Base-by-base conservation (phyloP, 108 stramenopile genomes). In the Phaeodactylum tricornutum region DNA sequence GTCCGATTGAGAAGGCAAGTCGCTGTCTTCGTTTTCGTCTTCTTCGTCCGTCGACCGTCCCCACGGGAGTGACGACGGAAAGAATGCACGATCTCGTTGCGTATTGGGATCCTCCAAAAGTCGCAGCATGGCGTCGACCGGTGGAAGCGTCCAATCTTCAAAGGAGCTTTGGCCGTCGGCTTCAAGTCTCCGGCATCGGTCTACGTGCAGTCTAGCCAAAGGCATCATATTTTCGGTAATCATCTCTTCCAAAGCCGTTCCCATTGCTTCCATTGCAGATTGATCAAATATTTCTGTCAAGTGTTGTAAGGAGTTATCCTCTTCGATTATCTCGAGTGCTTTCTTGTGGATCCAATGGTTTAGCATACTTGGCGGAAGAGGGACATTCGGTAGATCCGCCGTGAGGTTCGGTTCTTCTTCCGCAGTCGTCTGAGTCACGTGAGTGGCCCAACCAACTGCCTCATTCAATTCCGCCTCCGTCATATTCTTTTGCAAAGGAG, bases 161-260 rank as follows among this genome's bases (percentile, higher is more conserved):
- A 57, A 64, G 4, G 43, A 23, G 20, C 54, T 35, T 11, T 27
- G 31, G 20, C 7, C 29, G 19, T 23, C 9, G 44, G 2, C 29
- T 50, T 47, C 23, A 51, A 71, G 60, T 20, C 70, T n/a, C 2
- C 48, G 42, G 45, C 75, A 79, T 2, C 77, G 57, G 8, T 65
- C 17, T 4, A 67, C 74, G 45, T 81, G 77, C 19, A 53, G 60
- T 15, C 60, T 62, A 3, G 84, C 84, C 37, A 74, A 49, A 26
- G 75, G 76, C 19, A 81, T 17, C 14, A 85, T 38, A 12, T 71
- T 59, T 14, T 60, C 59, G 0, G 84, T 85, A 27, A 85, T 44
- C 17, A 60, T 50, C 34, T 85, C 79, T 65, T 85, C 84, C 15
- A 80, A 29, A 3, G 63, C 38, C 50, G 79, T 67, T n/a, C 79